Evolutionary conservation across 2,329 filamentous ascomycete species (phyloP).

Genomic region (Fusarium anthophilum): DNA sequence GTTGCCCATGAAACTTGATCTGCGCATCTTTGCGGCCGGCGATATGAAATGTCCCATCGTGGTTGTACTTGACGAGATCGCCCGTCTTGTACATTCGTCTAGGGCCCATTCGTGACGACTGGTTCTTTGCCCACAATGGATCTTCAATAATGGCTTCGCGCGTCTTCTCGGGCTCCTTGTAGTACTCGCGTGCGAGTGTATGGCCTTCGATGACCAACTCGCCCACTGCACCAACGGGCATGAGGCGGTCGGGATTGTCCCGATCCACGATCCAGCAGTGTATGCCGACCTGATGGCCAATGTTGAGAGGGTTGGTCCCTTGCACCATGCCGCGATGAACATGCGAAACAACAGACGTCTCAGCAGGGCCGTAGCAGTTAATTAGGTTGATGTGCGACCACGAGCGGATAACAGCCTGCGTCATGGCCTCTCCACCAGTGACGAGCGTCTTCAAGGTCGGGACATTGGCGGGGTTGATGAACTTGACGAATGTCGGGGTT

Average conservation of each 20-base stretch:
- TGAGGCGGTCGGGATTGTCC: constrained; percentile 39
- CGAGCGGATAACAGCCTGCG: constrained; percentile 27
- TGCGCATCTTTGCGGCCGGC: constrained; percentile 44
- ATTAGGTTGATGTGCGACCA: constrained; percentile 39
- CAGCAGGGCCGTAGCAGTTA: constrained; percentile 38
- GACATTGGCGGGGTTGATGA: constrained; percentile 29
- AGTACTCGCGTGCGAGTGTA: constrained; percentile 60
- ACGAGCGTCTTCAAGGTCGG: constrained; percentile 34
- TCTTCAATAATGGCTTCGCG: constrained; percentile 41
- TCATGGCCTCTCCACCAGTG: constrained; percentile 40
- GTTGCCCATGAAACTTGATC: constrained; percentile 48
- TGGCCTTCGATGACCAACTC: constrained; percentile 50
- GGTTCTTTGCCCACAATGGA: constrained; percentile 16
- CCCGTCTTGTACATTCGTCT: constrained; percentile 38
- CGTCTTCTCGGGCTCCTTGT: constrained; percentile 52
- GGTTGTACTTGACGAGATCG: constrained; percentile 41
- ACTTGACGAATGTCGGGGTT: constrained; percentile 33
- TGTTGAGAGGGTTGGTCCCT: constrained; percentile 35
- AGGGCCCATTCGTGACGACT: rapidly evolving
- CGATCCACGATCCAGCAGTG: constrained; percentile 43
- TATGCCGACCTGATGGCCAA: constrained; percentile 27
- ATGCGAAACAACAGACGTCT: constrained; percentile 35
- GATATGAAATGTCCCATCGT: constrained; percentile 38
- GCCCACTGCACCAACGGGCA: constrained; percentile 45
- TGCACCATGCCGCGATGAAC: constrained; percentile 22